Base-by-base conservation (phyloP, 805 yeast genomes). In the Metschnikowia kunwiensis region DNA sequence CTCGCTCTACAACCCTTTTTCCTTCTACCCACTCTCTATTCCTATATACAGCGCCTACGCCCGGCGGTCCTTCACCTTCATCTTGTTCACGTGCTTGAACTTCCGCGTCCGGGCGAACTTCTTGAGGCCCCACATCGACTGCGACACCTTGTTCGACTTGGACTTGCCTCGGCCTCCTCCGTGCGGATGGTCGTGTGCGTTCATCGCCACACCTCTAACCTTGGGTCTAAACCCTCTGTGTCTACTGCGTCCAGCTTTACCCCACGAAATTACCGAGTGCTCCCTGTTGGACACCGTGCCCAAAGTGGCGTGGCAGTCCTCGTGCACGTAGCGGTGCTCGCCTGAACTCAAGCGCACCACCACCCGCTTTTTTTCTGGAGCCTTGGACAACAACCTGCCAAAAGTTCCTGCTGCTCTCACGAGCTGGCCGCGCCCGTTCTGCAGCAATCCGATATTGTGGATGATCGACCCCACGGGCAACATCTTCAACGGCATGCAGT, bases 91-190 rank as follows among this genome's bases (percentile, higher is more conserved):
- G 60, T 86, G 75, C 67, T 86, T 87, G 57, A 95, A 94, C 52
- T 82, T 80, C 68, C 98, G 82, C 11, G 97, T 93, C 77, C 87
- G 89, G 70, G 79, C 89, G 38, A 86, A 83, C 62, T 93, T 94
- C 75, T 91, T 91, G 43, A 81, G 82, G 55, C 98, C 98, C 96
- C 97, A 91, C 61, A 94, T 94, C 38, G 96, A 85, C 72, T 84
- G 86, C 13, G 97, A 86, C 42, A 84, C 75, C 70, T 87, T 91
- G 67, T 91, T 89, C 47, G 96, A 86, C 80, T 93, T 93, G 43
- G 95, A 85, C 65, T 93, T 93, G 78, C 98, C 98, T 75, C 98
- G 82, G 69, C 98, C 98, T 82, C 98, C 98, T 74, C 98, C 98
- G 57, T 87, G 89, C 48, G 98, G 98, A 71, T 93, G 98, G 65